These are phyloP conservation scores for Didymosphaeria variabile DNA, from an alignment of 2,329 filamentous ascomycete species.

Conservation along the genomic window DNA sequence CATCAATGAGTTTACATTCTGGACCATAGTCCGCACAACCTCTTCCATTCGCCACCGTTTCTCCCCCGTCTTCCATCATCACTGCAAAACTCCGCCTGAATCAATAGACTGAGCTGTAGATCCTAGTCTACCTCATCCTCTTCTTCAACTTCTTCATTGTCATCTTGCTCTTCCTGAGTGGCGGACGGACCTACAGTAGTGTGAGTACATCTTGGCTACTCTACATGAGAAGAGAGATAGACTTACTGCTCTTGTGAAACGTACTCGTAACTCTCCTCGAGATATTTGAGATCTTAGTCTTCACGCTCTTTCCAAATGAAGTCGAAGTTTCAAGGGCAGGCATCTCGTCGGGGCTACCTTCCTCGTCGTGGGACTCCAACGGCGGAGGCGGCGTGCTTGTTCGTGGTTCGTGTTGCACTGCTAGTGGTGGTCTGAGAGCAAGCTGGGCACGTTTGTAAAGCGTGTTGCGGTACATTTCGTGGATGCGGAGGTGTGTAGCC, in stretches of 20 bases:
- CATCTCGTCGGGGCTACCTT: not conserved
- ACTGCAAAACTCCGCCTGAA: not conserved
- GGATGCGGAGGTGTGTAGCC: slow-evolving; percentile 20
- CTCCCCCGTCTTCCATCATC: not conserved
- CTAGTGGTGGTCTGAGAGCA: not conserved
- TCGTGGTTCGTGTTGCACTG: not conserved
- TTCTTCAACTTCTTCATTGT: not conserved
- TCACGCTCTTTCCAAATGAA: not conserved
- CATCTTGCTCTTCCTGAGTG: not conserved
- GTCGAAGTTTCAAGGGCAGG: not conserved
- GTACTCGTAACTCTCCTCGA: not conserved
- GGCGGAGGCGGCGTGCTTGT: not conserved
- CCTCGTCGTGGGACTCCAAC: not conserved
- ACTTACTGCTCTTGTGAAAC: not conserved
- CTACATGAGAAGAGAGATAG: too few species aligned
- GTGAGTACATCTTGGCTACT: too few species aligned
- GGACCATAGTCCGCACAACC: too few species aligned
- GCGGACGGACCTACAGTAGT: too few species aligned
- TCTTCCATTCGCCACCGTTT: not conserved
- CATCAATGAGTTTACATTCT: too few species aligned
- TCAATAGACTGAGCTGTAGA: not conserved
- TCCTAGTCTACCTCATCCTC: not conserved
- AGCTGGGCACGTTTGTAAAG: not conserved
- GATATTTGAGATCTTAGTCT: not conserved
- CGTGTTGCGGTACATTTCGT: slow-evolving; percentile 27